These are phyloP conservation scores for Hura crepitans DNA, from an alignment of 441 rosid genomes.

Conservation along the genomic window DNA sequence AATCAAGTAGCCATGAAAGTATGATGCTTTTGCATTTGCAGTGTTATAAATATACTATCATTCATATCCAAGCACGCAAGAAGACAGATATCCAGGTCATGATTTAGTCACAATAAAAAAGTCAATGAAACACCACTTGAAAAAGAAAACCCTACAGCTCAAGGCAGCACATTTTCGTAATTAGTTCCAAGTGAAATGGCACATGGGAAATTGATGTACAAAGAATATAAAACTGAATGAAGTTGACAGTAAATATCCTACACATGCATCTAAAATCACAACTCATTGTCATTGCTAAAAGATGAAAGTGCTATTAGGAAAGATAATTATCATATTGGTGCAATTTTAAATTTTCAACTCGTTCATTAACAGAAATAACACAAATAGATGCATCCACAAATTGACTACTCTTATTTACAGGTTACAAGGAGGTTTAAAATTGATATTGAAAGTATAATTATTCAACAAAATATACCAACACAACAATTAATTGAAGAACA, in stretches of 20 bases:
- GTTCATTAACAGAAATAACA: constrained; percentile 13
- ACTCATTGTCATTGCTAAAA: not conserved
- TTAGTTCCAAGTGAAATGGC: not conserved
- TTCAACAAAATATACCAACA: not conserved
- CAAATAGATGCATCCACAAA: not conserved
- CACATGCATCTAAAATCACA: not conserved
- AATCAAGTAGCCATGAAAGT: not conserved
- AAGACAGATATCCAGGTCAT: not conserved
- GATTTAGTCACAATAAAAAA: not conserved
- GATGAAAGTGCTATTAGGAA: not conserved
- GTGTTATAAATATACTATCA: not conserved
- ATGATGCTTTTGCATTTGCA: not conserved
- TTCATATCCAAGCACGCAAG: not conserved
- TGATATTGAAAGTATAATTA: not conserved
- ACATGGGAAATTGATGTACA: not conserved
- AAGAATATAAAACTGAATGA: not conserved
- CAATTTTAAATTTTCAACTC: not conserved
- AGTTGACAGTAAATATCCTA: not conserved
- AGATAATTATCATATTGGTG: not conserved
- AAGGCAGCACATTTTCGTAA: not conserved
- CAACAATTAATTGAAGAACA: not conserved
- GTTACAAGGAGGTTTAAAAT: not conserved
- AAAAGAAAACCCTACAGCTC: not conserved
- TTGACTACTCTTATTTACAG: not conserved
- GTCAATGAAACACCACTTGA: not conserved